Evolutionary conservation across 441 rosid genomes (phyloP), one percentile per base, ranked within the genome.

Genomic region (Kokia cookei): DNA sequence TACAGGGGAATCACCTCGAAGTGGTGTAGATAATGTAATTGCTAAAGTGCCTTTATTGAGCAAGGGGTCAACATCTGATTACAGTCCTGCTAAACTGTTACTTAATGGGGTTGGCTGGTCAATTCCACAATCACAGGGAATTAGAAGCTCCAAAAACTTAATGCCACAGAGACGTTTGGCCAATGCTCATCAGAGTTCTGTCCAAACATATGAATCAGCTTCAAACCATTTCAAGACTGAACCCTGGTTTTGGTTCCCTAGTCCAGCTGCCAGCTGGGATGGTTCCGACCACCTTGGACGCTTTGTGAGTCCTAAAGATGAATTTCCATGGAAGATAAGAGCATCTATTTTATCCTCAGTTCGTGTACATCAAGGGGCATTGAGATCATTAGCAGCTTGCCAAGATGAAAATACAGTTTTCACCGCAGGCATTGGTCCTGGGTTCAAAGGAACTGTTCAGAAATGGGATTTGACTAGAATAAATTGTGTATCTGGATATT

Each of bases 201-300:
- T 71, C 62, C 90, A 86, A 76, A 86, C 75, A 66, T 81, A 78
- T 59, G 74, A 78, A 77, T 79, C 79, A 58, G 80, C 78, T 35
- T 76, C 91, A 79, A 86, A 83, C 77, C 79, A 82, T 83, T 72
- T 83, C 75, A 87, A 74, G 43, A 81, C 61, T 72, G 97, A 94
- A 78, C 96, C 96, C 40, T 94, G 97, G 97, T 91, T 89, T 76
- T 94, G 97, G 97, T 91, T 90, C 83, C 97, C 97, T 72, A 91
- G 89, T 86, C 93, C 97, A 76, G 93, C 90, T 75, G 81, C 84
- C 75, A 80, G 86, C 82, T 94, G 96, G 98, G 97, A 92, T 81
- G 96, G 92, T 61, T 91, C 88, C 70, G 97, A 92, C 67, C 86
- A 82, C 73, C 84, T 87, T 76, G 97, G 89, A 65, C 97, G 93